These are phyloP conservation scores for Potentilla sterilis DNA, from an alignment of 306 rosid species.

Conservation along the genomic window DNA sequence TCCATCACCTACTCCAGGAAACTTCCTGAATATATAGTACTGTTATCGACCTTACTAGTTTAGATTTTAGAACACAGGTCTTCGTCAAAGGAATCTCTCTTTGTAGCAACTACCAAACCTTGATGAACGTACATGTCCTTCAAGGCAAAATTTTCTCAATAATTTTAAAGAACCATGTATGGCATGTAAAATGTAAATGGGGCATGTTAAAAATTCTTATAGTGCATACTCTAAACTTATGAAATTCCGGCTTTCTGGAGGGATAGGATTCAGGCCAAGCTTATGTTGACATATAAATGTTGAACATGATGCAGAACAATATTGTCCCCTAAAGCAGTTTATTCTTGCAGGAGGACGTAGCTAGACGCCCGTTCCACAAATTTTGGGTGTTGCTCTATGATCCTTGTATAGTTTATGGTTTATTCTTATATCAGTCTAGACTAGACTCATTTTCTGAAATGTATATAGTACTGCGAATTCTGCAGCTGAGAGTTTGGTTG, in stretches of 20 bases:
- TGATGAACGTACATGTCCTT: neutral
- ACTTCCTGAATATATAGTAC: neutral
- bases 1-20: neutral
- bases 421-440: neutral
- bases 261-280: neutral
- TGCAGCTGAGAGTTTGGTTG: neutral
- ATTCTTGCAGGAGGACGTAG: neutral
- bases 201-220: neutral
- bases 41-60: neutral
- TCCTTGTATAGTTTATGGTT: neutral
- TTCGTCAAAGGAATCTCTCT: neutral
- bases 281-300: neutral
- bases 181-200: neutral
- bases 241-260: neutral
- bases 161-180: neutral
- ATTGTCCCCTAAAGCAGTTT: neutral
- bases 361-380: neutral
- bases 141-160: neutral
- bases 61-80: neutral
- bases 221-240: neutral
- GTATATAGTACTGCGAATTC: neutral
- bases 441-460: neutral
- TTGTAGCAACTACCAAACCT: slow-evolving; percentile 4
- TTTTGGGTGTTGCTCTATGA: neutral
- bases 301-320: neutral